A percentile compares a stretch with the other conserved stretches of the same genome.
Evolutionary conservation across 345 rosid species (phyloP).

Genomic region (Corchorus capsularis): DNA sequence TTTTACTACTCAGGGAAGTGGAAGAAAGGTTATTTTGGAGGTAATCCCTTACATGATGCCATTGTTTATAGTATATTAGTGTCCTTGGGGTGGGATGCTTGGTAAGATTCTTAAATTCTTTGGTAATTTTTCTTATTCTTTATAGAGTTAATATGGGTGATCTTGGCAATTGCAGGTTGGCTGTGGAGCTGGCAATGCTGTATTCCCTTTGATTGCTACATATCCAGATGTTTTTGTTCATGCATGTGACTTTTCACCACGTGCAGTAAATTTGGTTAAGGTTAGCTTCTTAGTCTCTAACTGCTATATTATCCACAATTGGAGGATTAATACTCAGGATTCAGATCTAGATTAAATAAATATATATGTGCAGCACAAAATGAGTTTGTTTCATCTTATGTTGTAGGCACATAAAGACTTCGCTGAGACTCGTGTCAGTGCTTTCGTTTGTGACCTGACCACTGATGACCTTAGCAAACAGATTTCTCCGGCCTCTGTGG

Average conservation of each 20-base stretch:
- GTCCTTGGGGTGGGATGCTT: no score
- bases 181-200: constrained; percentile 94
- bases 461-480: constrained; percentile 67
- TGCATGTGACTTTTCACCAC: constrained; percentile 91
- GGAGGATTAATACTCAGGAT: constrained; percentile 4
- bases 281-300: constrained; percentile 39
- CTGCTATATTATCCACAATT: neutral
- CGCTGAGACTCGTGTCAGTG: constrained; percentile 51
- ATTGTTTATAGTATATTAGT: no score
- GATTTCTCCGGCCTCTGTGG: constrained; percentile 75
- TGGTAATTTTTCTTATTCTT: neutral
- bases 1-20: constrained; percentile 49
- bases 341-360: constrained; percentile 7
- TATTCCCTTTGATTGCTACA: constrained; percentile 74
- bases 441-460: constrained; percentile 84
- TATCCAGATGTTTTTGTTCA: constrained; percentile 75
- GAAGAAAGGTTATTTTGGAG: constrained; percentile 63
- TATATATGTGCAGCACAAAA: neutral
- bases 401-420: constrained; percentile 84
- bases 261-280: constrained; percentile 88
- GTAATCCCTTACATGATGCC: constrained; percentile 34
- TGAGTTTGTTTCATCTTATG: constrained; percentile 23
- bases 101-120: neutral
- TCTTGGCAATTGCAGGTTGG: constrained; percentile 60
- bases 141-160: neutral